A percentile compares a stretch with the other conserved stretches of the same genome.
Evolutionary conservation across 306 rosid genomes (phyloP).

Genomic region (Mimosa pudica): DNA sequence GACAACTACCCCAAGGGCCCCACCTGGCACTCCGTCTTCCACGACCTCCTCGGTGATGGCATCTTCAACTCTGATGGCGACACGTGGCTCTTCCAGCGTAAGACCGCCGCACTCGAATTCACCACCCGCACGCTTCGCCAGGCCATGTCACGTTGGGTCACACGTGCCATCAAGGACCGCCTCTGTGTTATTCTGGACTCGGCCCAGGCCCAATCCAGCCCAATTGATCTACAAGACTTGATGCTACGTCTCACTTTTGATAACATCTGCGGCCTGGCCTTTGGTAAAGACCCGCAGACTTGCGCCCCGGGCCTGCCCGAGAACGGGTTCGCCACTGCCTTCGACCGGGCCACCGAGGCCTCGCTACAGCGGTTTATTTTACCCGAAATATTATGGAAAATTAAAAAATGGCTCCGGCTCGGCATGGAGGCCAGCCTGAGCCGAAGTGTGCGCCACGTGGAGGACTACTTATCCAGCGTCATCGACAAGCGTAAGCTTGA

Average conservation of each 20-base stretch:
- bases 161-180: conserved; percentile 78
- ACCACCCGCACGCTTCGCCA: conserved; percentile 88
- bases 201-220: conserved; percentile 51
- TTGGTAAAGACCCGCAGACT: conserved; percentile 77
- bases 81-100: conserved; percentile 93
- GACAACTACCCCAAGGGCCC: conserved; percentile 95
- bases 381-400: conserved; percentile 74
- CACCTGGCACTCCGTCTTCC: conserved; percentile 92
- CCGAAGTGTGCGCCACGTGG: conserved; percentile 72
- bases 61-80: conserved; percentile 92
- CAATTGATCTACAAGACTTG: conserved; percentile 74
- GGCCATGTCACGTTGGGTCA: conserved; percentile 97
- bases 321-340: conserved; percentile 70
- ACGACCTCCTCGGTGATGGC: conserved; percentile 84
- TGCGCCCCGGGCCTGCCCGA: conserved; percentile 60
- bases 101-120: conserved; percentile 89
- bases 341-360: conserved; percentile 87
- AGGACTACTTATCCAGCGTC: conserved; percentile 70
- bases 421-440: conserved; percentile 88
- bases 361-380: conserved; percentile 78
- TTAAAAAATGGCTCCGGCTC: conserved; percentile 84
- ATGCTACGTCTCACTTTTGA: conserved; percentile 87
- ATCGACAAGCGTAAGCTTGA: conserved; percentile 84
- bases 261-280: conserved; percentile 89
- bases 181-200: conserved; percentile 56